Conservation (phyloP, 495 filamentous ascomycete species). For the Darksidea phi region DNA sequence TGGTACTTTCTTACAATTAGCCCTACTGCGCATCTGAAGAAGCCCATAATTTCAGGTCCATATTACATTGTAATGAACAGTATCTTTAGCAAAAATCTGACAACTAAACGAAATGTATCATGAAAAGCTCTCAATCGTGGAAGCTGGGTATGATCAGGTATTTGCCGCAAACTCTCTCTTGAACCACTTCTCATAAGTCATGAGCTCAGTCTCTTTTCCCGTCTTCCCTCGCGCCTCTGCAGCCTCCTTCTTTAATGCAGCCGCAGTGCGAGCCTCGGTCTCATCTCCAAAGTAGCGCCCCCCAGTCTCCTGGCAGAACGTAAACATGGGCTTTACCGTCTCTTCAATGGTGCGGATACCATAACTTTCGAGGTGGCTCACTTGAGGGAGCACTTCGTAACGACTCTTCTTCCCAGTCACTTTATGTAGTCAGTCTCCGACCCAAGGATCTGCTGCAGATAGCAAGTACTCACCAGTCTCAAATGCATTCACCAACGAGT, state of each 20-base stretch:
- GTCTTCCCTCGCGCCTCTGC: conserved; percentile 14
- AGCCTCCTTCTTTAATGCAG: conserved; percentile 14
- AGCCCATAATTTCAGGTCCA: too few species aligned
- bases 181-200: conserved; percentile 22
- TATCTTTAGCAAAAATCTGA: too few species aligned
- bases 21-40: too few species aligned
- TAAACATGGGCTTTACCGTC: conserved; percentile 24
- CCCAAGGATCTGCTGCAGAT: not conserved
- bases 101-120: too few species aligned
- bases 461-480: conserved; percentile 17
- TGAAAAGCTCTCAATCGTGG: too few species aligned
- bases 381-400: conserved; percentile 12
- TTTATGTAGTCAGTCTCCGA: not conserved
- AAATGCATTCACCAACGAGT: not conserved
- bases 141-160: too few species aligned
- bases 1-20: too few species aligned
- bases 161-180: conserved; percentile 16
- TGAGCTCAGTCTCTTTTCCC: conserved; percentile 12
- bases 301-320: conserved; percentile 13
- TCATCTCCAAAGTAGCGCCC: conserved; percentile 19
- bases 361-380: conserved; percentile 15
- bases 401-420: conserved; percentile 19
- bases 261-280: conserved; percentile 14
- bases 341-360: conserved; percentile 9
- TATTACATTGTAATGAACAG: too few species aligned